These are phyloP conservation scores for Raddia distichophylla DNA, from an alignment of 176 grass and related monocot genomes.

Conservation along the genomic window DNA sequence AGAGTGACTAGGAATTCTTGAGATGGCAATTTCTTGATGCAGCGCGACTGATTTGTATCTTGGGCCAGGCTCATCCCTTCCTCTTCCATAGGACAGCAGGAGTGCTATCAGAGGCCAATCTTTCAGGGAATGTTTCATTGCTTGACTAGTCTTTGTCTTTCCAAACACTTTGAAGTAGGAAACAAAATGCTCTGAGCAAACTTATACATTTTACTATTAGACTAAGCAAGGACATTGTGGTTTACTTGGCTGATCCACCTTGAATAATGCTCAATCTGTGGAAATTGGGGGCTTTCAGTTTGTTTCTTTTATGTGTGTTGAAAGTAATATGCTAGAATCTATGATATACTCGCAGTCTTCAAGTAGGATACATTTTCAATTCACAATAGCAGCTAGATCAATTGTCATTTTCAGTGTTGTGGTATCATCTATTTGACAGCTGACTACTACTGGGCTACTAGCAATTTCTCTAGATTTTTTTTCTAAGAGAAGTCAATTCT, in stretches of 20 bases:
- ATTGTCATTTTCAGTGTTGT: slow-evolving; percentile 34
- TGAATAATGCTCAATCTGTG: background rate
- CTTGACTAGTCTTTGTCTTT: background rate
- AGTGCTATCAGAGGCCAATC: too few relatives aligned
- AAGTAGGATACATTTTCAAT: background rate
- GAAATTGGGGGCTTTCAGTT: background rate
- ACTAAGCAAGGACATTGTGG: background rate
- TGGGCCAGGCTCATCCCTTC: too few relatives aligned
- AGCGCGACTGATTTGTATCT: too few relatives aligned
- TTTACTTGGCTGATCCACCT: background rate
- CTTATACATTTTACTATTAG: background rate
- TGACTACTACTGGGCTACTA: too few relatives aligned
- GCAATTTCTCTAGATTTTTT: too few relatives aligned
- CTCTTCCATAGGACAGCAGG: too few relatives aligned
- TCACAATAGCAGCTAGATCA: slow-evolving; percentile 29
- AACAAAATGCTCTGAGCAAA: slow-evolving; percentile 4
- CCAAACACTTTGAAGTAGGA: slow-evolving; percentile 21
- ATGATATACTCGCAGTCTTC: background rate
- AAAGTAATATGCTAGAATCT: slow-evolving; percentile 1
- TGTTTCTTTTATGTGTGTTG: too few relatives aligned
- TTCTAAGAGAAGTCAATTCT: too few relatives aligned
- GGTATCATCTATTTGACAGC: slow-evolving; percentile 24
- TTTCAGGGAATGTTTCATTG: background rate
- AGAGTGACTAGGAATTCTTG: too few relatives aligned
- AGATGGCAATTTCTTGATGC: too few relatives aligned